Evolutionary conservation across 805 yeast genomes (phyloP).

Genomic region (Metahyphopichia silvanorum): DNA sequence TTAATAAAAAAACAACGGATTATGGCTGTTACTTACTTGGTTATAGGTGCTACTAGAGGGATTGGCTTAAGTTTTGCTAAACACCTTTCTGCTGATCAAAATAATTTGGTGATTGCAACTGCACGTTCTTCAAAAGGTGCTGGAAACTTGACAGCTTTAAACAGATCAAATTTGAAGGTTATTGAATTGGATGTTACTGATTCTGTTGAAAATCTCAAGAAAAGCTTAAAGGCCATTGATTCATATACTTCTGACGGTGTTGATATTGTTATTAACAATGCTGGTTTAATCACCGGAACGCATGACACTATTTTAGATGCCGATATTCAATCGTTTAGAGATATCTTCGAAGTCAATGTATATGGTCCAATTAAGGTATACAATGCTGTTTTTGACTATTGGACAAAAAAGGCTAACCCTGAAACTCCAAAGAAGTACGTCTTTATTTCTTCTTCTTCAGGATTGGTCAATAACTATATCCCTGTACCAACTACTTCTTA

Average conservation of each 20-base stretch:
- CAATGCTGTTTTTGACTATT: conserved; percentile 15
- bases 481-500: conserved; percentile 21
- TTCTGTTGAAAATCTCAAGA: conserved; percentile 9
- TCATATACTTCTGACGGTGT: conserved; percentile 24
- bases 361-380: conserved; percentile 17
- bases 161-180: conserved; percentile 22
- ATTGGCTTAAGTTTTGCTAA: conserved; percentile 50
- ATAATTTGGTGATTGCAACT: conserved; percentile 24
- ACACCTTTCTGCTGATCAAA: conserved; percentile 50
- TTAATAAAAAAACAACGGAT: not conserved
- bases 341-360: conserved; percentile 14
- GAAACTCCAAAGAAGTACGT: conserved; percentile 18
- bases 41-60: conserved; percentile 56
- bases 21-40: conserved; percentile 9
- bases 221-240: conserved; percentile 18
- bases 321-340: too few species aligned
- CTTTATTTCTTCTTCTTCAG: conserved; percentile 22
- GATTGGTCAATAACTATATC: conserved; percentile 13
- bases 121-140: not conserved
- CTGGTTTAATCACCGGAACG: conserved; percentile 27
- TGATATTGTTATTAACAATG: conserved; percentile 41
- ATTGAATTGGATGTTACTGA: conserved; percentile 20
- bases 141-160: conserved; percentile 7
- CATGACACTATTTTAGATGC: not conserved
- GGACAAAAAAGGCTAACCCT: conserved; percentile 7